These are phyloP conservation scores for Inga laurina DNA, from an alignment of 306 rosid species.

Conservation along the genomic window DNA sequence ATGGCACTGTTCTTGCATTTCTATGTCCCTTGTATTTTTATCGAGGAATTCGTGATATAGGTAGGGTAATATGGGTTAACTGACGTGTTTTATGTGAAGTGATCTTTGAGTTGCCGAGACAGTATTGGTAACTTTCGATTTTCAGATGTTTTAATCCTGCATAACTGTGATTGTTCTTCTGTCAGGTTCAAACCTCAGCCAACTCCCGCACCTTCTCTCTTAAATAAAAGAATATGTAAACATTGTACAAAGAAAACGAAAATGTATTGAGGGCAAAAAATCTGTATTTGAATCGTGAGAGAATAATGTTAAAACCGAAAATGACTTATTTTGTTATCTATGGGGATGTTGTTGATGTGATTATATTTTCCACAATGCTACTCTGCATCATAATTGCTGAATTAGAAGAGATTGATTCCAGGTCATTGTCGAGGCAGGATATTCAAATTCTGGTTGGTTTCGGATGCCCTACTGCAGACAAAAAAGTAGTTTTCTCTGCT, in stretches of 20 bases:
- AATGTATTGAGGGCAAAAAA: background rate
- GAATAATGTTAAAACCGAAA: background rate
- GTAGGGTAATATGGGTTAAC: background rate
- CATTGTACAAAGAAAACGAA: background rate
- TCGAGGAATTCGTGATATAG: background rate
- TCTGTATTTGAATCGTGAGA: background rate
- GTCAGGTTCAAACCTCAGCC: background rate
- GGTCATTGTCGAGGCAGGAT: conserved; percentile 88
- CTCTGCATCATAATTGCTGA: conserved; percentile 36
- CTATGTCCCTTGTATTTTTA: background rate
- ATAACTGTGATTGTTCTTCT: background rate
- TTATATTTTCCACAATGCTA: background rate
- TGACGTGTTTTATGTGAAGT: background rate
- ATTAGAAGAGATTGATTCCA: conserved; percentile 49
- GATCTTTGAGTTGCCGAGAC: background rate
- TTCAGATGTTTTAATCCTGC: background rate
- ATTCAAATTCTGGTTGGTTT: conserved; percentile 88
- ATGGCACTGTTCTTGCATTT: background rate
- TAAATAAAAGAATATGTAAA: background rate
- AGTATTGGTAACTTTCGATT: background rate
- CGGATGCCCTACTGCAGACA: conserved; percentile 88
- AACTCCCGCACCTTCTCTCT: background rate
- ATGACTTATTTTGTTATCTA: conserved; percentile 3
- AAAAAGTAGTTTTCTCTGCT: conserved; percentile 87
- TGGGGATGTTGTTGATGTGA: conserved; percentile 8